These are phyloP conservation scores for Diospyros lotus DNA, from an alignment of 148 eudicot species.

Conservation along the genomic window DNA sequence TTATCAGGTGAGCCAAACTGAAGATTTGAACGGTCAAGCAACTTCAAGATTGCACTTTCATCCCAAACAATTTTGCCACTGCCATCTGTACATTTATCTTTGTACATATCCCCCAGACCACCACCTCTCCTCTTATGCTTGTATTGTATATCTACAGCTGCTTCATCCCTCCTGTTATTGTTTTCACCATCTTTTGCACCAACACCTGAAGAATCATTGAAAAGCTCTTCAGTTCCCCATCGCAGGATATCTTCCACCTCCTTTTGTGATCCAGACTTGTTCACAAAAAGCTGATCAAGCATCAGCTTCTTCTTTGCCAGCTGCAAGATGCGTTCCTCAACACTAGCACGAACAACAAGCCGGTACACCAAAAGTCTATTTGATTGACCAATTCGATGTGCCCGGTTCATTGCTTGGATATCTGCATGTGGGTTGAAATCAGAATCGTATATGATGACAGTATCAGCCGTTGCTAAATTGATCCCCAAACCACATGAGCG, in stretches of 20 bases:
- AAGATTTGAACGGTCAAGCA: slow-evolving; percentile 90
- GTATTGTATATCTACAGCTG: slow-evolving; percentile 51
- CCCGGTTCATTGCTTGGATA: slow-evolving; percentile 99
- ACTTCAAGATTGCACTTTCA: slow-evolving; percentile 77
- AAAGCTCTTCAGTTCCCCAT: slow-evolving; percentile 98
- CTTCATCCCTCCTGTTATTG: slow-evolving; percentile 48
- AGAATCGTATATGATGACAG: slow-evolving; percentile 94
- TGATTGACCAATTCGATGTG: slow-evolving; percentile 96
- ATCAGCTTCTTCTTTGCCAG: slow-evolving; percentile 94
- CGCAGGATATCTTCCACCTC: slow-evolving; percentile 94
- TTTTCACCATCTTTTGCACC: slow-evolving; percentile 46
- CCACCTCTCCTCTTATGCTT: slow-evolving; percentile 70
- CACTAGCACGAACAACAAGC: slow-evolving; percentile 99
- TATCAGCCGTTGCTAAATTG: slow-evolving; percentile 97
- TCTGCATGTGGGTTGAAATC: slow-evolving; percentile 99
- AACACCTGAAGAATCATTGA: slow-evolving; percentile 45
- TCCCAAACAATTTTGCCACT: slow-evolving; percentile 80
- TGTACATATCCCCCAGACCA: slow-evolving; percentile 90
- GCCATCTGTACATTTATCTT: slow-evolving; percentile 86
- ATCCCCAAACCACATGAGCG: slow-evolving; percentile 98
- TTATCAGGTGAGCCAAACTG: slow-evolving; percentile 60
- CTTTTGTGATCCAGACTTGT: slow-evolving; percentile 94
- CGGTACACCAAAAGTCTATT: slow-evolving; percentile 89
- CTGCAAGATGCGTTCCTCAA: slow-evolving; percentile 98
- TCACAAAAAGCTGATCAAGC: slow-evolving; percentile 97